phyloP scores from a whole-genome alignment of 2,329 filamentous ascomycete species.

The Macroventuria anomochaeta region DNA sequence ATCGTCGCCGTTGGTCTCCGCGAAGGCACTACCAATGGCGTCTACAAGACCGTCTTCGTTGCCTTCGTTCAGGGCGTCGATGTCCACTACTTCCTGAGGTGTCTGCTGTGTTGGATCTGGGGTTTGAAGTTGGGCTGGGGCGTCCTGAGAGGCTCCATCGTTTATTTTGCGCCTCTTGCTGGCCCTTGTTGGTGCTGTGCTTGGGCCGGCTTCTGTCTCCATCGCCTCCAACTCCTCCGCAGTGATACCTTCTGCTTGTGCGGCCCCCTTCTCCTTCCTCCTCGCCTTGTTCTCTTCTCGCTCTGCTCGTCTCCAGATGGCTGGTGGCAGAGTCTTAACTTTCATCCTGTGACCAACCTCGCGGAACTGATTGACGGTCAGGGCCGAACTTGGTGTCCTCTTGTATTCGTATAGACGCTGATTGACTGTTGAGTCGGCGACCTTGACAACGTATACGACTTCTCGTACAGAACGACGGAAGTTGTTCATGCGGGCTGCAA shows the following conservation, averaged over 20 bases:
- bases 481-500: slow-evolving; percentile 98
- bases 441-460: slow-evolving; percentile 97
- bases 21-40: slow-evolving; percentile 26
- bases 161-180: slow-evolving; percentile 37
- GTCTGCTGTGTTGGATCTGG: slow-evolving; percentile 10
- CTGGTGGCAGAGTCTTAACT: slow-evolving; percentile 71
- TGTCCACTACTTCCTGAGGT: slow-evolving; percentile 15
- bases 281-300: slow-evolving; percentile 49
- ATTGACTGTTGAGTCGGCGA: slow-evolving; percentile 90
- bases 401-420: slow-evolving; percentile 93
- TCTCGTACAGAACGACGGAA: slow-evolving; percentile 91
- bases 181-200: slow-evolving; percentile 18
- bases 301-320: slow-evolving; percentile 72
- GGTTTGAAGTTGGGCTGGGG: slow-evolving; percentile 8
- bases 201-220: slow-evolving; percentile 20
- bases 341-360: slow-evolving; percentile 71
- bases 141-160: slow-evolving; percentile 25
- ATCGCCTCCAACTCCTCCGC: slow-evolving; percentile 8
- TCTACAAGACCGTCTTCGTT: slow-evolving; percentile 32
- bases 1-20: slow-evolving; percentile 28
- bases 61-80: slow-evolving; percentile 29
- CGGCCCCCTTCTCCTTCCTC: slow-evolving; percentile 26
- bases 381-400: slow-evolving; percentile 78
- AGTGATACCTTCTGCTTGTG: slow-evolving; percentile 16
- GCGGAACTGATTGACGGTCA: slow-evolving; percentile 88